Evolutionary conservation across 2,329 filamentous ascomycete species (phyloP).

Genomic region (Epichloe aotearoae): DNA sequence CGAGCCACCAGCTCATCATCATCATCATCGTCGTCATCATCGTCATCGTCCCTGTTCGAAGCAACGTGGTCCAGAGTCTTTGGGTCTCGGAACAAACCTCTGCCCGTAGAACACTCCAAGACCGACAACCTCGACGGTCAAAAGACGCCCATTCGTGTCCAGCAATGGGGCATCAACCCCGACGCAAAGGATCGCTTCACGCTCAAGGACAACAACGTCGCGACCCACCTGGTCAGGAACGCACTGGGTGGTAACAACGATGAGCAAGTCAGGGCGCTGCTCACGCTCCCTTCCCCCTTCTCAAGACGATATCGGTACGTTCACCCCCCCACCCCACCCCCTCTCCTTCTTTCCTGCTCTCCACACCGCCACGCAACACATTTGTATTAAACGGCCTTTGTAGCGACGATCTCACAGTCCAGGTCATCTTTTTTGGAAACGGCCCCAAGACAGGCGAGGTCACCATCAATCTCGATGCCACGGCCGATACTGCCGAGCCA

Average conservation of each 20-base stretch:
- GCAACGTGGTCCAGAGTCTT: constrained; percentile 54
- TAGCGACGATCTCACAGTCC: constrained; percentile 89
- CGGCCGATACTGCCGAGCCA: constrained; percentile 33
- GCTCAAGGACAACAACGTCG: constrained; percentile 89
- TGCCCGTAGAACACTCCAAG: constrained; percentile 63
- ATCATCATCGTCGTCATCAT: not conserved
- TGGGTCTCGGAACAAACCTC: constrained; percentile 33
- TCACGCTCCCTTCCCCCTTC: constrained; percentile 85
- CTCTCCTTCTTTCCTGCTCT: not conserved
- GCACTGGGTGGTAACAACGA: constrained; percentile 85
- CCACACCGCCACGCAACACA: not conserved
- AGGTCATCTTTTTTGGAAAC: constrained; percentile 99
- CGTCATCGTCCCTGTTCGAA: constrained; percentile 51
- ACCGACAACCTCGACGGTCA: constrained; percentile 49
- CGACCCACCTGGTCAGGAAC: constrained; percentile 90
- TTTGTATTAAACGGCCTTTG: not conserved
- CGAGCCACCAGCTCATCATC: constrained; percentile 32
- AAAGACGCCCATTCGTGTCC: constrained; percentile 72
- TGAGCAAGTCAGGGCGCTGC: constrained; percentile 83
- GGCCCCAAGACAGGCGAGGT: constrained; percentile 65
- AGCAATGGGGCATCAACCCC: constrained; percentile 77
- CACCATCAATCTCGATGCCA: constrained; percentile 76
- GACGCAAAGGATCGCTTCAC: constrained; percentile 72
- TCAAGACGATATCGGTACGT: constrained; percentile 74
- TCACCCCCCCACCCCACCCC: no score